These are phyloP conservation scores for Posidonia australis DNA, from an alignment of 106 monocot species.

Conservation along the genomic window DNA sequence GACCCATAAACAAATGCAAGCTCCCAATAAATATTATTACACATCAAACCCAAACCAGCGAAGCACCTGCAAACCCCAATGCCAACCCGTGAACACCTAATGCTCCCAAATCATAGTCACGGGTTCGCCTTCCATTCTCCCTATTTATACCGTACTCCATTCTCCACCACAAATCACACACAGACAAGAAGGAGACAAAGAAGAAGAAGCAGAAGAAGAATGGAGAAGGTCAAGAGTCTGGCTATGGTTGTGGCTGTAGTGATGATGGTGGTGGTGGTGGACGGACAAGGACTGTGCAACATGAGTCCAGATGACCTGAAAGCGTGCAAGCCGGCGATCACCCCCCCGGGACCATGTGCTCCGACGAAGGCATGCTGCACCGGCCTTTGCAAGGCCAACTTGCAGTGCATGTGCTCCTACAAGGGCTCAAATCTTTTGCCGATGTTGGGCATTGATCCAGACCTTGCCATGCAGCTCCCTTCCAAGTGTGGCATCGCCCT, in stretches of 20 bases:
- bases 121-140: background rate
- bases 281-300: background rate
- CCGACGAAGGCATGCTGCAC: background rate
- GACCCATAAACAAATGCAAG: background rate
- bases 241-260: background rate
- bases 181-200: background rate
- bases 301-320: background rate
- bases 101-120: background rate
- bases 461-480: background rate
- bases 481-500: background rate
- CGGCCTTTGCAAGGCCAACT: background rate
- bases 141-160: background rate
- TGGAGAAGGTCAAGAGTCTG: background rate
- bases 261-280: background rate
- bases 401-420: slow-evolving; percentile 3
- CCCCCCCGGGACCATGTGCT: background rate
- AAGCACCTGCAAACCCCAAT: background rate
- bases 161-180: background rate
- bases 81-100: slow-evolving; percentile 2
- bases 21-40: background rate
- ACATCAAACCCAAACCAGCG: background rate
- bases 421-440: slow-evolving; percentile 1
- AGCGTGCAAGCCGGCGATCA: background rate
- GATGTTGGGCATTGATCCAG: background rate
- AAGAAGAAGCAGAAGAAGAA: background rate